These are phyloP conservation scores for Talaromyces sp. DNA, from an alignment of 2,329 filamentous ascomycete genomes.

Conservation along the genomic window DNA sequence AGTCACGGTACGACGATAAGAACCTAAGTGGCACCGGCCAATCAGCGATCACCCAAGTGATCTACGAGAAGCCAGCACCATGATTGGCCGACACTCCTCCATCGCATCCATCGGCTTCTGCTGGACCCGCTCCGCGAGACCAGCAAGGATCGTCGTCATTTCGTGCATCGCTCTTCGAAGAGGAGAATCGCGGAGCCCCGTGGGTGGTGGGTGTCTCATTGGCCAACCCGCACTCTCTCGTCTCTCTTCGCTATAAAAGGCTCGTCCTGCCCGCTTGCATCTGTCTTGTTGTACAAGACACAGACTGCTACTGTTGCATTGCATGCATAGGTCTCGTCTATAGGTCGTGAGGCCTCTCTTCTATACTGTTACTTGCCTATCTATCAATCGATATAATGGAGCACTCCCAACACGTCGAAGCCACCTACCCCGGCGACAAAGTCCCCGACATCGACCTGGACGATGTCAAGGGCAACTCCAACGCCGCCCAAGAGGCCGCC, in stretches of 20 bases:
- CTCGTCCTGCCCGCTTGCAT: neutral
- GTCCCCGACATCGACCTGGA: slow-evolving; percentile 29
- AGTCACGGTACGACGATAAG: no score
- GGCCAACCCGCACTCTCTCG: neutral
- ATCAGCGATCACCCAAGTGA: neutral
- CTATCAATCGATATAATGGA: slow-evolving; percentile 16
- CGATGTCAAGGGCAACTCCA: slow-evolving; percentile 27
- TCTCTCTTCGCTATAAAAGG: neutral
- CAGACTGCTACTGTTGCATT: neutral
- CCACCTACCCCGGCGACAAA: slow-evolving; percentile 27
- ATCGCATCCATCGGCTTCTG: neutral
- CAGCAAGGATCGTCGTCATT: slow-evolving; percentile 1
- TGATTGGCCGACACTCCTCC: neutral
- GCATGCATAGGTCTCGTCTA: neutral
- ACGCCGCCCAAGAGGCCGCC: slow-evolving; percentile 29
- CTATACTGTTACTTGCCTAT: neutral
- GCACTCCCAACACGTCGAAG: slow-evolving; percentile 30
- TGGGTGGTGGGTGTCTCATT: neutral
- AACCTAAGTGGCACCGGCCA: neutral
- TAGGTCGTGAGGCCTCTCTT: neutral
- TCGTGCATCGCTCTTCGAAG: neutral
- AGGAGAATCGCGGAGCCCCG: slow-evolving; percentile 10
- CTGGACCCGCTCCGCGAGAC: neutral
- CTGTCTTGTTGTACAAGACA: neutral
- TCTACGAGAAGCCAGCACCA: neutral